Base-by-base conservation (phyloP, 768 basidiomycete genomes). In the Paxillus rubicundulus region DNA sequence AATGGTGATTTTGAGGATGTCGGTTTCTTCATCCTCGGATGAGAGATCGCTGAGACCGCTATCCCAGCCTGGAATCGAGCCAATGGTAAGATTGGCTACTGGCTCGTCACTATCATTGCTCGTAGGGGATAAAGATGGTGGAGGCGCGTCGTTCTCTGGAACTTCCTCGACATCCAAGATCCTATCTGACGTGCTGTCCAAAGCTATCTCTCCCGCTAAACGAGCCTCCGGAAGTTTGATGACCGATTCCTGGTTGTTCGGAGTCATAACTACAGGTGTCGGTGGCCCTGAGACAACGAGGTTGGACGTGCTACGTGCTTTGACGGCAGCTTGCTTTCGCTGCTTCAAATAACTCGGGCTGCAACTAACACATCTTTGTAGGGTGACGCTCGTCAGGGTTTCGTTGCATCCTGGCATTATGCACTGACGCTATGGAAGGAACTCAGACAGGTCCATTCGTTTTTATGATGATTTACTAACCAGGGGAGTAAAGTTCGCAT, bases 21-120 rank as follows among this genome's bases (percentile, higher is more conserved):
- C 16, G 8, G 13, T 18, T 10, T 55, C 56, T 4, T 46, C n/a
- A 34, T 53, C 62, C 1, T 54, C 54, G 20, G 62, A 59, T 18
- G 20, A 50, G 36, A 65, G 48, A 1, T 63, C 52, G 6, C 63
- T 61, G 46, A 67, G 55, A 42, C 65, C 60, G n/a, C 65, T 62
- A 27, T 63, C 61, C 65, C 65, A 65, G 33, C 57, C 51, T 3
- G 44, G 48, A 28, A 60, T 50, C 9, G 17, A 30, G 2, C 18
- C 18, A 24, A 40, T 9, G 2, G 8, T 14, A 36, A 16, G 21
- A 14, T 36, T 30, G 17, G 12, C n/a, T n/a, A 20, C 10, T 9
- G 0, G 5, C 13, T 30, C 43, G 21, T 27, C 16, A 18, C 50
- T 28, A 17, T 20, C 30, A 28, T 55, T 50, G 46, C 47, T 21